Percentiles rank a stretch among this genome's conserved stretches.
phyloP scores from a whole-genome alignment of 2,329 filamentous ascomycete species.

The Ophiocordyceps robertsii region DNA sequence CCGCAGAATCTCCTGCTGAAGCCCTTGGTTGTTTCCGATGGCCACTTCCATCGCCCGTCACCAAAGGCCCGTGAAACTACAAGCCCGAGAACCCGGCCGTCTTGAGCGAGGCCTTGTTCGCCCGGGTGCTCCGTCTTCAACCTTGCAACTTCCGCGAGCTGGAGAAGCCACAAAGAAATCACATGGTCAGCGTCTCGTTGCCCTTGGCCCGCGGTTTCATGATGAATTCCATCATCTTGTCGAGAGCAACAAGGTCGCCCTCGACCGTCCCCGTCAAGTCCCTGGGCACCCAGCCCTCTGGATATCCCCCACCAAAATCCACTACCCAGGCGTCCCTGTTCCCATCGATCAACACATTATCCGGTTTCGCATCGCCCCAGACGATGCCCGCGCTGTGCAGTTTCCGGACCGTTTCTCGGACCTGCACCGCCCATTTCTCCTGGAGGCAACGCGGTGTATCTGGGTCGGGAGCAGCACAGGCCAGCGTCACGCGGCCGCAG shows the following conservation, averaged over 20 bases:
- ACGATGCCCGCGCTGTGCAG: constrained; percentile 10
- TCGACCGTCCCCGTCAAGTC: constrained; percentile 2
- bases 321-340: constrained; percentile 13
- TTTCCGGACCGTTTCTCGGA: constrained; percentile 4
- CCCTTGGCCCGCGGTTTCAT: background rate
- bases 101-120: too few species aligned
- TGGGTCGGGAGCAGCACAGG: background rate
- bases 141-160: too few species aligned
- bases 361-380: constrained; percentile 17
- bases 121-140: too few species aligned
- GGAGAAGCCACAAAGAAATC: too few species aligned
- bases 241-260: constrained; percentile 4
- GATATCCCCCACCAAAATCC: constrained; percentile 14
- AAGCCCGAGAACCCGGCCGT: too few species aligned
- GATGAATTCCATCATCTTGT: constrained; percentile 1
- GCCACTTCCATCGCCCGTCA: too few species aligned
- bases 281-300: constrained; percentile 2
- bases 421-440: constrained; percentile 3
- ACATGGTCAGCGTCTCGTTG: background rate
- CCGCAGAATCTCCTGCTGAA: too few species aligned
- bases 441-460: background rate
- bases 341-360: constrained; percentile 15
- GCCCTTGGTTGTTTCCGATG: too few species aligned
- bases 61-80: too few species aligned
- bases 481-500: constrained; percentile 1